phyloP scores from a whole-genome alignment of 192 early-diverging fungal species.

The Phycomyces nitens region DNA sequence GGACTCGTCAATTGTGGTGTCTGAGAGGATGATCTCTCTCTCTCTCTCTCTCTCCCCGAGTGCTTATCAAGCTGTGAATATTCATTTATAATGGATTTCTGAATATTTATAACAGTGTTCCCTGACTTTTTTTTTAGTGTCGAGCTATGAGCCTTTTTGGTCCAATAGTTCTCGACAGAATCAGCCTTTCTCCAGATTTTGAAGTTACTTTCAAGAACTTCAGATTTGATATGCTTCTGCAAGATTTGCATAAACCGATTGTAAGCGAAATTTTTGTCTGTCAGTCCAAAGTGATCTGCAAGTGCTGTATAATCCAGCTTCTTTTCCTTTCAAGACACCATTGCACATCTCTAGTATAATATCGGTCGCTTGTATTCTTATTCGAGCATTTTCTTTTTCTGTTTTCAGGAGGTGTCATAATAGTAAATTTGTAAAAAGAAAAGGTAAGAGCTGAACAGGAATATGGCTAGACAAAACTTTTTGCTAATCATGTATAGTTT shows the following conservation, averaged over 20 bases:
- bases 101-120: not conserved
- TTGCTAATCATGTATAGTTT: no score
- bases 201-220: no score
- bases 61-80: not conserved
- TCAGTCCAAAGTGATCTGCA: slow-evolving; percentile 1
- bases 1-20: not conserved
- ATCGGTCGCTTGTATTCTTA: no score
- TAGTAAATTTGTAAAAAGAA: no score
- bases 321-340: slow-evolving; percentile 15
- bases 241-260: no score
- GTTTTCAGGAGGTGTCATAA: no score
- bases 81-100: slow-evolving; percentile 1
- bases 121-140: not conserved
- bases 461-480: no score
- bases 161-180: not conserved
- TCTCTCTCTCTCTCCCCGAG: no score
- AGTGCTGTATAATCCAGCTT: slow-evolving; percentile 7
- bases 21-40: not conserved
- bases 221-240: no score
- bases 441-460: no score
- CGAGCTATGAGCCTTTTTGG: not conserved
- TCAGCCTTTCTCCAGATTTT: no score
- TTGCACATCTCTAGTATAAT: slow-evolving; percentile 13
- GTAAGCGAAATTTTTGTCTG: slow-evolving; percentile 9
- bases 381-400: no score